Conservation (phyloP, 345 rosid genomes). For the Pugionium dolabratum region DNA sequence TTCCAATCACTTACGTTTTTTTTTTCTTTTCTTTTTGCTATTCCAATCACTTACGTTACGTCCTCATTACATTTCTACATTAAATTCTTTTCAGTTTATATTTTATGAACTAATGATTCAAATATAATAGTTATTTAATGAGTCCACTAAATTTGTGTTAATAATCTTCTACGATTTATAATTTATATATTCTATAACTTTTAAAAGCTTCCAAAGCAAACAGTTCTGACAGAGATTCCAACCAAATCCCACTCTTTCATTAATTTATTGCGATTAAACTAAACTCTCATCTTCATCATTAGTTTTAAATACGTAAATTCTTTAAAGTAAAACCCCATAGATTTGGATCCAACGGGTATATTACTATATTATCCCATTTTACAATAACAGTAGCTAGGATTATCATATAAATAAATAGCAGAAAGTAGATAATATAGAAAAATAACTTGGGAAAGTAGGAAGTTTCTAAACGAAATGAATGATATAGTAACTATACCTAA, state of each 20-base stretch:
- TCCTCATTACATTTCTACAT: constrained; percentile 20
- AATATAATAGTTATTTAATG: neutral
- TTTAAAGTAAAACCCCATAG: constrained; percentile 7
- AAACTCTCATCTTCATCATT: constrained; percentile 29
- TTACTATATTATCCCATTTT: constrained; percentile 1
- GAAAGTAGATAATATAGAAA: constrained; percentile 24
- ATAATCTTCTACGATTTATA: constrained; percentile 21
- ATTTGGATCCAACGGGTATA: constrained; percentile 29
- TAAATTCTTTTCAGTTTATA: constrained; percentile 17
- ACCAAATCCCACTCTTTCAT: constrained; percentile 69
- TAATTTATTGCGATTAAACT: constrained; percentile 41
- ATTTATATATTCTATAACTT: neutral
- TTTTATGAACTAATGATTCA: neutral
- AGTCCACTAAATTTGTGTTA: constrained; percentile 7
- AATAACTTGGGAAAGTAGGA: neutral
- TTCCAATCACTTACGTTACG: constrained; percentile 27
- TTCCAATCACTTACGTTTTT: constrained; percentile 36
- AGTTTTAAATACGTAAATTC: constrained; percentile 8
- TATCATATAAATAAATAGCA: neutral
- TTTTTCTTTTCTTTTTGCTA: neutral
- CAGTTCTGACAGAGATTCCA: constrained; percentile 40
- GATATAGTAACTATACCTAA: neutral
- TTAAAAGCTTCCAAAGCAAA: constrained; percentile 28
- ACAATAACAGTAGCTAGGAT: constrained; percentile 7
- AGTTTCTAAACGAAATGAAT: constrained; percentile 20